Evolutionary conservation across 192 early-diverging fungal species (phyloP).

Genomic region (Dimargaris xerosporica): DNA sequence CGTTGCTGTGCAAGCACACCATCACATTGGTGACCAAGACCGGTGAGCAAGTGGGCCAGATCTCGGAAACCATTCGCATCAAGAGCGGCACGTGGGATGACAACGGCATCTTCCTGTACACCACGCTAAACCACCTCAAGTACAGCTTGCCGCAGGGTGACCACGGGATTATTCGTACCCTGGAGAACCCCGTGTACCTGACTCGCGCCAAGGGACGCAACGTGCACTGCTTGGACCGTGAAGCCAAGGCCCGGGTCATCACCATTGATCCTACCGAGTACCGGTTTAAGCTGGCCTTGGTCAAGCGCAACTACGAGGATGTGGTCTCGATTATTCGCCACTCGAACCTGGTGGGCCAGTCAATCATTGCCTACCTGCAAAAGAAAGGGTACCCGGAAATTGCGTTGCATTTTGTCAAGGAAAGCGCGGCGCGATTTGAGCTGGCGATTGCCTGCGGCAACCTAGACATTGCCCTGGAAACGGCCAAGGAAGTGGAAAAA

Average conservation of each 20-base stretch:
- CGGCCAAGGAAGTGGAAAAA: constrained; percentile 78
- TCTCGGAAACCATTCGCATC: constrained; percentile 96
- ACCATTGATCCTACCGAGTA: constrained; percentile 98
- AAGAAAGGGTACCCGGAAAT: constrained; percentile 99
- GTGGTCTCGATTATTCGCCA: constrained; percentile 92
- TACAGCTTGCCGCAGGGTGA: constrained; percentile 91
- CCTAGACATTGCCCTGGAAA: constrained; percentile 87
- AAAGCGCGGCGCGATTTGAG: constrained; percentile 90
- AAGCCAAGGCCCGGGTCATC: constrained; percentile 72
- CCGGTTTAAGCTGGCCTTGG: constrained; percentile 89
- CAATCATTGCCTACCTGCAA: constrained; percentile 97
- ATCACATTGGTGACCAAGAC: constrained; percentile 80
- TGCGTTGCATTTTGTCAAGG: constrained; percentile 97
- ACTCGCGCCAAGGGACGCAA: constrained; percentile 74
- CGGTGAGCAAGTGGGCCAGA: constrained; percentile 74
- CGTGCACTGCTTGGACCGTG: constrained; percentile 77
- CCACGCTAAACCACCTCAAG: constrained; percentile 97
- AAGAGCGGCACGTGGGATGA: constrained; percentile 97
- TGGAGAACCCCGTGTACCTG: constrained; percentile 91
- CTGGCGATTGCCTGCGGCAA: constrained; percentile 94
- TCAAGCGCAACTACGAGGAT: constrained; percentile 85
- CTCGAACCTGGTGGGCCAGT: constrained; percentile 92
- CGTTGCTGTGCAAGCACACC: constrained; percentile 91
- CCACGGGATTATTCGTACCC: constrained; percentile 90
- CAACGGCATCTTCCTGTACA: constrained; percentile 80